Base-by-base conservation (phyloP, 2,329 filamentous ascomycete genomes). In the Epichloe glyceriae region DNA sequence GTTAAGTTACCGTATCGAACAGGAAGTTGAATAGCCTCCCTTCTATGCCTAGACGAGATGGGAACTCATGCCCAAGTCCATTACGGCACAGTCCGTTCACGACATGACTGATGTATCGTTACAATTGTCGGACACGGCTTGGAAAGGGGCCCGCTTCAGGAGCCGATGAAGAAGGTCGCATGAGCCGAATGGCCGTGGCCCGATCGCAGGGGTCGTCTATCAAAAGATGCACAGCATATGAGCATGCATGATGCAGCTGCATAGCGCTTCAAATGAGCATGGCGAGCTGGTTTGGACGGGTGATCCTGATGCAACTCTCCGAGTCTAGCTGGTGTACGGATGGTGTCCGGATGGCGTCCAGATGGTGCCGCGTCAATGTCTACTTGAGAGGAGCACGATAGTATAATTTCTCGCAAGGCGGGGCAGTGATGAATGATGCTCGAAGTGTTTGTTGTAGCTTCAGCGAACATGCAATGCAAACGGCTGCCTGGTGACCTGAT, bases 171-270 rank as follows among this genome's bases (percentile, higher is more conserved):
- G 19, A 17, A 33, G 33, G 41, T 42, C 26, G 46, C 50, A 46
- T 48, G n/a, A 35, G 20, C 34, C 33, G 45, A 39, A 39, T 11
- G 43, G 17, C 39, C 45, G 45, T 51, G 49, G 26, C 42, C 41
- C 46, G 52, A 49, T 49, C 20, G 46, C 43, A 46, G n/a, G 42
- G 49, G 19, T 12, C 10, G 22, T 3, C 14, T 37, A 6, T 35
- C 26, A 35, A 11, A 40, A n/a, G 17, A 33, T 49, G 48, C 51
- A 51, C 46, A 49, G 46, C 49, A 51, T 47, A 34, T 47, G 22
- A 41, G 42, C 53, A 8, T 53, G 53, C 51, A 54, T 52, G 30
- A 38, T 47, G 53, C 49, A 47, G 49, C 46, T 51, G 49, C 47
- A 33, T 14, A 46, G 30, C 30, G 40, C 49, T 26, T 33, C 40